Evolutionary conservation across 169 alveolate genomes (phyloP).

Genomic region (Amoebophrya sp.): DNA sequence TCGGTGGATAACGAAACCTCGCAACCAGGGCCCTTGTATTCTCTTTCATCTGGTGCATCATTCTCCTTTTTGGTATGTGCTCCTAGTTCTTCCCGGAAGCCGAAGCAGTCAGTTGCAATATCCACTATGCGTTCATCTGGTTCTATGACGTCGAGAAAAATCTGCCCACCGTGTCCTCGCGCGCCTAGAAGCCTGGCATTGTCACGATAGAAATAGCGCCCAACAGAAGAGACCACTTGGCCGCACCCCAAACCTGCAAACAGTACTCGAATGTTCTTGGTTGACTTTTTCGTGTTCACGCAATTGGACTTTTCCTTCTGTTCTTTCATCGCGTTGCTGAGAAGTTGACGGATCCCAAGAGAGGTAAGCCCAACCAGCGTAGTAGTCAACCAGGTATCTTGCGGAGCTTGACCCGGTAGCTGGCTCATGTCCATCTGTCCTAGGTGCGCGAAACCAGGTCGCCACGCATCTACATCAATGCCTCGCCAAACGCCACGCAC

Average conservation of each 20-base stretch:
- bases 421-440: not conserved
- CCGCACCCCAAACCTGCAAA: not conserved
- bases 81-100: not conserved
- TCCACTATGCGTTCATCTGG: not conserved
- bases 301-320: not conserved
- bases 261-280: not conserved
- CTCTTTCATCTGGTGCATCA: not conserved
- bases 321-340: not conserved
- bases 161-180: not conserved
- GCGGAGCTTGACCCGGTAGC: not conserved
- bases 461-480: not conserved
- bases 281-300: no score
- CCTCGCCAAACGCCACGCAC: not conserved
- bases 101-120: not conserved
- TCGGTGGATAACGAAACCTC: not conserved
- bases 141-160: not conserved
- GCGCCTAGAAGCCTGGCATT: no score
- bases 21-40: not conserved
- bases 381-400: not conserved
- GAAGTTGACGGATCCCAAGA: not conserved
- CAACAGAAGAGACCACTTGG: not conserved
- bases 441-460: not conserved
- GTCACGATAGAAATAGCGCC: not conserved
- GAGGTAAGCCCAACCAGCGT: not conserved
- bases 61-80: not conserved